Conservation (phyloP, 176 grass and related monocot genomes). For the Oryza glumipatula region DNA sequence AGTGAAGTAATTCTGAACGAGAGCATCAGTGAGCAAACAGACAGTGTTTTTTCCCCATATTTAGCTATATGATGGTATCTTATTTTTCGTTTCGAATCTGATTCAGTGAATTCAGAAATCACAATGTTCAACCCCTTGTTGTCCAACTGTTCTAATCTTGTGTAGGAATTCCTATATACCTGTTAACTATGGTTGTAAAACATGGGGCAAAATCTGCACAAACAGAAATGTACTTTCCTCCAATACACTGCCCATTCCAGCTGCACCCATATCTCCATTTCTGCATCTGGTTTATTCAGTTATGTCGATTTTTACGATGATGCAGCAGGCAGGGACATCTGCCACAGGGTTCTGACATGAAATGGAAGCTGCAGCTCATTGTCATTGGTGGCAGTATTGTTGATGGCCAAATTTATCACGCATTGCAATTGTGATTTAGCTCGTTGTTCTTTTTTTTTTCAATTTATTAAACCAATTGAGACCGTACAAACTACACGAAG, state of each 20-base stretch:
- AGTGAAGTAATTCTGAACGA: background rate
- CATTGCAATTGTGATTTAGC: too few relatives aligned
- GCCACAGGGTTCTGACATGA: too few relatives aligned
- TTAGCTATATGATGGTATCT: background rate
- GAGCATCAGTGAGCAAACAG: background rate
- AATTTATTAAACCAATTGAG: background rate
- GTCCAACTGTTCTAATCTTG: background rate
- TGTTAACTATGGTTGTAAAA: background rate
- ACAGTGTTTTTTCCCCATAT: background rate
- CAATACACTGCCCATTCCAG: background rate
- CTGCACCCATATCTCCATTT: background rate
- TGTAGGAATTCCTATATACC: background rate
- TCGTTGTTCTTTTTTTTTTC: too few relatives aligned
- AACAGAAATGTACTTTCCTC: background rate
- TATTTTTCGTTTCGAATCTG: background rate
- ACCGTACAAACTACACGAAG: background rate
- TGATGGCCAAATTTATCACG: background rate
- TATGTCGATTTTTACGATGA: background rate
- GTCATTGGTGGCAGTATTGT: too few relatives aligned
- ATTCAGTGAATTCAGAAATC: background rate
- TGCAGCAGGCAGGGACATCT: too few relatives aligned
- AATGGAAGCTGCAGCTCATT: background rate
- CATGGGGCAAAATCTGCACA: background rate
- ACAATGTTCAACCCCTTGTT: background rate
- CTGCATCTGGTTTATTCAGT: background rate